Evolutionary conservation across 2,329 filamentous ascomycete species (phyloP).

Genomic region (Verticillium longisporum): DNA sequence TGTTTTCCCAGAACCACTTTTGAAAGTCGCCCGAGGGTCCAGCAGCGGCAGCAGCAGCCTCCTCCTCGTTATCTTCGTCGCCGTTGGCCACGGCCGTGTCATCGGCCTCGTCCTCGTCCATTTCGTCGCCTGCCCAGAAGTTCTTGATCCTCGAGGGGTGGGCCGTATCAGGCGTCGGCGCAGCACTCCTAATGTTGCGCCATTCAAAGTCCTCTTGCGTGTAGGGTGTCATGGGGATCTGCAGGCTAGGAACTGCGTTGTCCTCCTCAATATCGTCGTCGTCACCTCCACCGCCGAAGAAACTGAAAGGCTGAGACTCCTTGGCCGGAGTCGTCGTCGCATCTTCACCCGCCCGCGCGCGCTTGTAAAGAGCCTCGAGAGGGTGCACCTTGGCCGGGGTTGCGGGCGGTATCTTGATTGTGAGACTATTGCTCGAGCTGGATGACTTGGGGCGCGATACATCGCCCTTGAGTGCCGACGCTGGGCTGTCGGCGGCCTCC

Average conservation of each 20-base stretch:
- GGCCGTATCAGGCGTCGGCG: conserved; percentile 90
- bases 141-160: conserved; percentile 60
- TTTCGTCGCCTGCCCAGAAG: conserved; percentile 45
- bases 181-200: conserved; percentile 74
- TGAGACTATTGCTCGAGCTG: conserved; percentile 41
- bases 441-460: conserved; percentile 40
- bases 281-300: conserved; percentile 57
- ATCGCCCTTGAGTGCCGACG: conserved; percentile 16
- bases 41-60: not conserved
- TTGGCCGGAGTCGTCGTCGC: not conserved
- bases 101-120: conserved; percentile 32
- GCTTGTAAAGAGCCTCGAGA: conserved; percentile 88
- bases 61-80: conserved; percentile 13
- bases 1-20: conserved; percentile 62
- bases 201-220: conserved; percentile 71
- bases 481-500: conserved; percentile 3
- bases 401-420: conserved; percentile 46
- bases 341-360: conserved; percentile 40
- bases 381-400: conserved; percentile 63
- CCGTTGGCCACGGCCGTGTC: conserved; percentile 22
- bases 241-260: conserved; percentile 7
- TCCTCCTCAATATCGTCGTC: conserved; percentile 29
- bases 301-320: conserved; percentile 41
- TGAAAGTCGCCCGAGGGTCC: conserved; percentile 44
- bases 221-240: conserved; percentile 72